Conservation (phyloP, 1,284 basidiomycete species). For the Neonothopanus nambi region DNA sequence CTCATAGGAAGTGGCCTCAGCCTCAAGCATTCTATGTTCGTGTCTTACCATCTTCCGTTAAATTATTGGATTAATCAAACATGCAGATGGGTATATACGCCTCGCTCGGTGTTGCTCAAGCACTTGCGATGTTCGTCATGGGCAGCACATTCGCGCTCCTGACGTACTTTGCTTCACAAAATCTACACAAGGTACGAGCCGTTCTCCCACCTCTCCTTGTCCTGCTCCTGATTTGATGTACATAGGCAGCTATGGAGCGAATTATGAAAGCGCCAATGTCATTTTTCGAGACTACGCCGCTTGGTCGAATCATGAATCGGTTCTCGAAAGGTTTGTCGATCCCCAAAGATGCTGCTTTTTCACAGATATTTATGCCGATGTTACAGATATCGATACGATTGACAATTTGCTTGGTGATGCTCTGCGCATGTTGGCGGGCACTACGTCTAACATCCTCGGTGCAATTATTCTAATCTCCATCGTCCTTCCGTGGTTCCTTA, state of each 20-base stretch:
- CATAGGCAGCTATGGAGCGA: constrained; percentile 55
- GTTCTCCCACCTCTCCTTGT: not conserved
- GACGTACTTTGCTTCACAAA: constrained; percentile 62
- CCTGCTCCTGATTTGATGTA: constrained; percentile 30
- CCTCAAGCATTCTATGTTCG: constrained; percentile 60
- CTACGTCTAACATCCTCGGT: constrained; percentile 65
- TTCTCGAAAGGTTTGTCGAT: constrained; percentile 58
- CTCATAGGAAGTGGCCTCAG: constrained; percentile 47
- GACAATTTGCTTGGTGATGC: constrained; percentile 77
- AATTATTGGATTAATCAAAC: constrained; percentile 1
- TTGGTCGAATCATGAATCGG: constrained; percentile 88
- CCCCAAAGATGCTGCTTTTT: not conserved
- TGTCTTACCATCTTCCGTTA: constrained; percentile 3
- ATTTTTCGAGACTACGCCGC: constrained; percentile 90
- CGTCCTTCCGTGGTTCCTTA: constrained; percentile 83
- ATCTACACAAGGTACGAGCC: constrained; percentile 32
- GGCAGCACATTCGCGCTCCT: constrained; percentile 55
- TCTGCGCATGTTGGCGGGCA: constrained; percentile 74
- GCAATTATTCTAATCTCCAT: constrained; percentile 80
- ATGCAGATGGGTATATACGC: constrained; percentile 70
- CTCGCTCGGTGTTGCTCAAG: constrained; percentile 50
- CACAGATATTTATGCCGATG: constrained; percentile 15
- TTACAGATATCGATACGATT: constrained; percentile 78
- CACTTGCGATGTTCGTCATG: constrained; percentile 53
- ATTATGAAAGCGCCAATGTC: constrained; percentile 80